Conservation (phyloP, 345 rosid species). For the Geranium brycei region DNA sequence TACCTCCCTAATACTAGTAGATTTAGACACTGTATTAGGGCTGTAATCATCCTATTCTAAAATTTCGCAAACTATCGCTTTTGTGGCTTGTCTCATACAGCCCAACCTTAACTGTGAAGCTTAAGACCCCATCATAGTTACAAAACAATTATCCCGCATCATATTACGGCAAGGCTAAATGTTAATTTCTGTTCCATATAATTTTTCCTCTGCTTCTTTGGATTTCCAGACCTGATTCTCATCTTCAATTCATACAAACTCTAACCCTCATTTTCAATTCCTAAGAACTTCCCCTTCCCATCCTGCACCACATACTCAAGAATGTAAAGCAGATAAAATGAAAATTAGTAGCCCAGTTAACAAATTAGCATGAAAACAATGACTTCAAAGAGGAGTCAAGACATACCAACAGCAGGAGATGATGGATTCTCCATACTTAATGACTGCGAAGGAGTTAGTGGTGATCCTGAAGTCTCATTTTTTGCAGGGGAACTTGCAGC, state of each 20-base stretch:
- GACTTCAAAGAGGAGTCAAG: conserved; percentile 5
- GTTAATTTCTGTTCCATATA: neutral
- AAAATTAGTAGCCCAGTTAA: neutral
- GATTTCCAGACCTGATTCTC: no score
- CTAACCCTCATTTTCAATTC: neutral
- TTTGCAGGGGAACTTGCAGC: conserved; percentile 26
- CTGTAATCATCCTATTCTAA: neutral
- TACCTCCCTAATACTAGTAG: neutral
- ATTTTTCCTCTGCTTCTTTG: no score
- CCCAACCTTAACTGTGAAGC: neutral
- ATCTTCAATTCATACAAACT: no score
- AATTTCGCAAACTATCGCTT: neutral
- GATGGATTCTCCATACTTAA: conserved; percentile 30
- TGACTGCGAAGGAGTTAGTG: conserved; percentile 36
- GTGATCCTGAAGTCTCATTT: conserved; percentile 26
- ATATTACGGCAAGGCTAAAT: neutral
- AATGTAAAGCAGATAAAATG: neutral
- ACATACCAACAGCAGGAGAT: conserved; percentile 41
- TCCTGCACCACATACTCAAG: conserved; percentile 3
- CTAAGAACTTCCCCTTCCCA: neutral
- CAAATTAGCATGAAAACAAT: conserved; percentile 1
- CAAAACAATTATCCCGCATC: neutral
- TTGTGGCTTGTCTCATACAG: neutral
- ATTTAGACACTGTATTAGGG: no score
- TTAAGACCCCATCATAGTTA: neutral